phyloP scores from a whole-genome alignment of 305 asterid species.

The Euphrasia arctica region DNA sequence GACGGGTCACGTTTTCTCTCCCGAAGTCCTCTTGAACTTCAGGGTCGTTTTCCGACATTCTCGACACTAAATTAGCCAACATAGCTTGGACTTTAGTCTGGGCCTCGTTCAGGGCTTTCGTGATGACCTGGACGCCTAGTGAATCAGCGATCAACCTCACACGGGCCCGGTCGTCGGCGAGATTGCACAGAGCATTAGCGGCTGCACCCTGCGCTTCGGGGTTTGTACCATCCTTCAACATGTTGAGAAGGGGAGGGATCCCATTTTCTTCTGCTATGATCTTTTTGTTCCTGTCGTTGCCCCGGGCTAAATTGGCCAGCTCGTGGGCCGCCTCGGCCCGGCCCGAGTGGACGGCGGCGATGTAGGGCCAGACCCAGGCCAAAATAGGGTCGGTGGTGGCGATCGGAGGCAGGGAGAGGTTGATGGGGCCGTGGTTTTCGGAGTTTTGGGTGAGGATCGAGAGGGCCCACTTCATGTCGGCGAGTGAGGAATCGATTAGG shows the following conservation, averaged over 20 bases:
- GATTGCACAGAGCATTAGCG: slow-evolving; percentile 41
- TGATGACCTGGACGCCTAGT: slow-evolving; percentile 42
- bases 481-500: slow-evolving; percentile 44
- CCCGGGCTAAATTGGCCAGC: slow-evolving; percentile 37
- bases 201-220: slow-evolving; percentile 51
- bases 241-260: slow-evolving; percentile 54
- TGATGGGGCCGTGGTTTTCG: slow-evolving; percentile 28
- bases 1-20: slow-evolving; percentile 55
- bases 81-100: slow-evolving; percentile 39
- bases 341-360: slow-evolving; percentile 55
- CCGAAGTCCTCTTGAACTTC: slow-evolving; percentile 58
- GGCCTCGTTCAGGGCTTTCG: slow-evolving; percentile 38
- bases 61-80: slow-evolving; percentile 41
- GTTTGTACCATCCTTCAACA: slow-evolving; percentile 47
- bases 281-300: slow-evolving; percentile 40
- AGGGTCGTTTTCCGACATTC: slow-evolving; percentile 43
- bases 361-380: slow-evolving; percentile 63
- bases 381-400: slow-evolving; percentile 54
- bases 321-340: slow-evolving; percentile 51
- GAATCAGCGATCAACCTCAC: slow-evolving; percentile 35
- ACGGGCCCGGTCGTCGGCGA: slow-evolving; percentile 45
- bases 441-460: slow-evolving; percentile 40
- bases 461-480: slow-evolving; percentile 58
- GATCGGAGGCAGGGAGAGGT: slow-evolving; percentile 50
- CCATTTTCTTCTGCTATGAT: slow-evolving; percentile 57